Base-by-base conservation (phyloP, 306 rosid genomes). In the Potentilla sterilis region DNA sequence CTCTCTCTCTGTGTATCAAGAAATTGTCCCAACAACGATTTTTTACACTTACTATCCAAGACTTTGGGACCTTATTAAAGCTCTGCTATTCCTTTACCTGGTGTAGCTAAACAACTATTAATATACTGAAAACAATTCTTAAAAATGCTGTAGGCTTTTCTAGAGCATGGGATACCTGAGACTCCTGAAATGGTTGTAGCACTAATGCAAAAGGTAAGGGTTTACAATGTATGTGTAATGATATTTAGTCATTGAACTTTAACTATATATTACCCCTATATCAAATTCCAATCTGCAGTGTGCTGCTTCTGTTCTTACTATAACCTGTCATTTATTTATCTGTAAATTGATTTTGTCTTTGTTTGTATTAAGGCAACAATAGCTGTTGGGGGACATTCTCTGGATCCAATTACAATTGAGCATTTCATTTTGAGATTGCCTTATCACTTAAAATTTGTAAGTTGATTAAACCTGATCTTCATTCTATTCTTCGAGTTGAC, bases 401-500 rank as follows among this genome's bases (percentile, higher is more conserved):
- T 95, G 18, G 90, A 90, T 76, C 97, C 97, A 85, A 90, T 92
- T 49, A 92, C 97, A 57, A 92, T 95, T 70, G 99, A 95, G 81
- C 99, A 90, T 77, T 95, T 95, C 81, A 95, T 95, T 79, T 83
- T 95, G 88, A 92, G 99, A 84, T 75, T 95, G 52, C 97, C 99
- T 68, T 92, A 90, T 85, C 99, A 95, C 88, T 87, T 95, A 72
- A 95, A 92, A 83, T 92, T 92, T 78, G 99, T 95, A 75, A 92
- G 98, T 75, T 5, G 9, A 58, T 22, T 65, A 51, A 16, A 48
- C 70, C 49, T 40, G 58, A 24, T 41, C 69, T 58, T 41, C 72
- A 63, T 75, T 64, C 19, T 75, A 79, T 19, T 19, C 12, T 16
- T 38, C 76, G 44, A 52, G 58, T 78, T 47, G 32, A 42, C 49